Percentiles rank a stretch among this genome's conserved stretches.
These are phyloP conservation scores for Hyparrhenia diplandra DNA, from an alignment of 176 grass and related monocot genomes.

Conservation along the genomic window DNA sequence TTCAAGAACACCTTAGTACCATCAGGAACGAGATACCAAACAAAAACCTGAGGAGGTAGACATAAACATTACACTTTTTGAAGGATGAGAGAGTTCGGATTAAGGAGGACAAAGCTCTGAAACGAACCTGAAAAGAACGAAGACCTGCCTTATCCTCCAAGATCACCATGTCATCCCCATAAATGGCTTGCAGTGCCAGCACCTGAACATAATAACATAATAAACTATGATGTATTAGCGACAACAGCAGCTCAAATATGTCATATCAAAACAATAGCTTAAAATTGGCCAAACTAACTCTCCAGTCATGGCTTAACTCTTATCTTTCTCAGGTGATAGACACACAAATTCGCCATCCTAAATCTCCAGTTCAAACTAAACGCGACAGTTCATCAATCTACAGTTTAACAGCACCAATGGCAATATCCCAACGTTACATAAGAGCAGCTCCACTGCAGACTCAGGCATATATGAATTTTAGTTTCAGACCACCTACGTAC, in stretches of 20 bases:
- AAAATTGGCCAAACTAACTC: background rate
- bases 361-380: background rate
- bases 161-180: constrained; percentile 44
- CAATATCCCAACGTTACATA: background rate
- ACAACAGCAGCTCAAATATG: background rate
- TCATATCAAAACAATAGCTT: background rate
- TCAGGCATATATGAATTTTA: background rate
- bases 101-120: background rate
- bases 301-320: background rate
- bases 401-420: background rate
- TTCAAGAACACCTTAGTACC: constrained; percentile 35
- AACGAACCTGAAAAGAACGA: constrained; percentile 55
- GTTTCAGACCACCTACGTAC: background rate
- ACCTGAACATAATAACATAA: constrained; percentile 36
- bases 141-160: constrained; percentile 38
- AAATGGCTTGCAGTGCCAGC: constrained; percentile 59
- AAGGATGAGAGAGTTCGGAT: background rate
- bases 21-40: constrained; percentile 36
- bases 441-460: background rate
- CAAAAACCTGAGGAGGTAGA: constrained; percentile 28
- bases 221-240: background rate
- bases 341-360: background rate
- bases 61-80: background rate
- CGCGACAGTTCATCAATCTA: background rate
- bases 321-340: background rate